Evolutionary conservation across 306 rosid species (phyloP).

Genomic region (Cucurbita maxima): DNA sequence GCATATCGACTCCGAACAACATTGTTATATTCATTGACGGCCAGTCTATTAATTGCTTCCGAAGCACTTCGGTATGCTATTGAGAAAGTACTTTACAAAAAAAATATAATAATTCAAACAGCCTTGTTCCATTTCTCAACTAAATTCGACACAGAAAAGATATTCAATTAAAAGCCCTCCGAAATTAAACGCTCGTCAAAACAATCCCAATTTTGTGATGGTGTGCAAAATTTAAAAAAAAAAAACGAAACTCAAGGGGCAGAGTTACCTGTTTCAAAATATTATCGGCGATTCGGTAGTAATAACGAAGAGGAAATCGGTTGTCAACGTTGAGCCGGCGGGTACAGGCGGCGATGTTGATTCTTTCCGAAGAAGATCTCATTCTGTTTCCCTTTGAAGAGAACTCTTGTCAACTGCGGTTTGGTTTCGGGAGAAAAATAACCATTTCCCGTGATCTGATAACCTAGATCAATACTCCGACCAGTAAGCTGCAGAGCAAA

Average conservation of each 20-base stretch:
- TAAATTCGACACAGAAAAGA: neutral
- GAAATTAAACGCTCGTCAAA: neutral
- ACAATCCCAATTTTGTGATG: neutral
- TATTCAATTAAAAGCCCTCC: neutral
- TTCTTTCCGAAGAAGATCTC: conserved; percentile 48
- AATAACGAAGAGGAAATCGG: conserved; percentile 63
- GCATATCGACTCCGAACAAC: neutral
- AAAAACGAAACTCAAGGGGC: conserved; percentile 1
- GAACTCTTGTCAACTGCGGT: conserved; percentile 1
- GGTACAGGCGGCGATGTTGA: conserved; percentile 61
- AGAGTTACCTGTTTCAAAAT: conserved; percentile 67
- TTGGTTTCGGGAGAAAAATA: conserved; percentile 6
- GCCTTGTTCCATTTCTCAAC: neutral
- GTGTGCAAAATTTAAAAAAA: neutral
- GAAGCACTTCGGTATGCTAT: neutral
- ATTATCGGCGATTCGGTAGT: conserved; percentile 74
- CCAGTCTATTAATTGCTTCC: neutral
- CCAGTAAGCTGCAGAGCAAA: neutral
- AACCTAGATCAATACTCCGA: neutral
- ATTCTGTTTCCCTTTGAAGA: conserved; percentile 12
- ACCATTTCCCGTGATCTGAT: conserved; percentile 10
- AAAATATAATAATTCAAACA: neutral
- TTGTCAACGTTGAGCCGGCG: conserved; percentile 61
- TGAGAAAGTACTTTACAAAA: neutral
- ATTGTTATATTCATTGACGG: neutral